phyloP scores from a whole-genome alignment of 495 filamentous ascomycete genomes.

The Astrothelium subdiscretum region DNA sequence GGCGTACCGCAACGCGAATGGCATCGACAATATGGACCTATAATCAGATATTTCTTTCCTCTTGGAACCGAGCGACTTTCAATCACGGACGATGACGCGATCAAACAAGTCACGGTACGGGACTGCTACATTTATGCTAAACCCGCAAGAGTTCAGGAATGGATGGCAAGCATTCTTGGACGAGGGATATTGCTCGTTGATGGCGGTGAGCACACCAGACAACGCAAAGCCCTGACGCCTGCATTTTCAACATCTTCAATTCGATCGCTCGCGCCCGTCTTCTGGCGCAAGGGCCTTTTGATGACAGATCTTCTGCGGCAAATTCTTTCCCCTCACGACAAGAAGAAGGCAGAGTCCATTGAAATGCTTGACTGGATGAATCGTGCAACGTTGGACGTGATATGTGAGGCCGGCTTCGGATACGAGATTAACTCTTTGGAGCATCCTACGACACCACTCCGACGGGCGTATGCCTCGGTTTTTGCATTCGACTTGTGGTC shows the following conservation, averaged over 20 bases:
- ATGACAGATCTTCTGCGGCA: slow-evolving; percentile 18
- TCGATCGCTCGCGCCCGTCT: slow-evolving; percentile 72
- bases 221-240: slow-evolving; percentile 69
- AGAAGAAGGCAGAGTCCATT: slow-evolving; percentile 33
- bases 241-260: slow-evolving; percentile 81
- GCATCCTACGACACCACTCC: slow-evolving; percentile 53
- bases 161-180: slow-evolving; percentile 57
- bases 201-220: slow-evolving; percentile 71
- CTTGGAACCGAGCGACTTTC: slow-evolving; percentile 35
- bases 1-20: slow-evolving; percentile 32
- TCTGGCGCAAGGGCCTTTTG: slow-evolving; percentile 57
- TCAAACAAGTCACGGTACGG: slow-evolving; percentile 39
- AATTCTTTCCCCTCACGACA: slow-evolving; percentile 13
- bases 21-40: slow-evolving; percentile 32
- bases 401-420: slow-evolving; percentile 71
- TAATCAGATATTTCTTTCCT: slow-evolving; percentile 36
- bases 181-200: slow-evolving; percentile 71
- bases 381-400: slow-evolving; percentile 78
- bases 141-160: slow-evolving; percentile 46
- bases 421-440: slow-evolving; percentile 63
- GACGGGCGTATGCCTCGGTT: slow-evolving; percentile 47
- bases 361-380: slow-evolving; percentile 57
- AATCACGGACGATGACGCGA: slow-evolving; percentile 32
- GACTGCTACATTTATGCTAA: slow-evolving; percentile 49
- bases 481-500: slow-evolving; percentile 35